Conservation (phyloP, 164 flowering plant species). For the Magnolia kwangsiensis region DNA sequence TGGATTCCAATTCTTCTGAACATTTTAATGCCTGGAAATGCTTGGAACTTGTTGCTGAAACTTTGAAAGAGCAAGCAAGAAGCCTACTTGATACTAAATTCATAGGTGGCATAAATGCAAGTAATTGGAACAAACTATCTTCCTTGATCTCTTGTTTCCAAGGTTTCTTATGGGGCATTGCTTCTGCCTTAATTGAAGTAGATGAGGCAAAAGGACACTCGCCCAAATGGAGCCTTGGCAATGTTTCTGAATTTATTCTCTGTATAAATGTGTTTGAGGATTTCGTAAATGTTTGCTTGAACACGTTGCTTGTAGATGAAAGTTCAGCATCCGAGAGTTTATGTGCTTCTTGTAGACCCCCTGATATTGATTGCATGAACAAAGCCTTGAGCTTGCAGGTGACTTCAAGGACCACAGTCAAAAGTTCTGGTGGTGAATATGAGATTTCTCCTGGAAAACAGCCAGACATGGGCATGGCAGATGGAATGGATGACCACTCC, state of each 20-base stretch:
- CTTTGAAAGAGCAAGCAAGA: conserved; percentile 43
- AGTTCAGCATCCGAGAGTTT: conserved; percentile 14
- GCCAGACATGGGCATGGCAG: conserved; percentile 9
- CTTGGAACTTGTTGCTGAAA: conserved; percentile 36
- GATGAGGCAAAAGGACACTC: conserved; percentile 20
- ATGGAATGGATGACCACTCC: conserved; percentile 7
- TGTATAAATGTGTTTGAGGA: conserved; percentile 35
- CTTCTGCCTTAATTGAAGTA: conserved; percentile 34
- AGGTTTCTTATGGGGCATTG: conserved; percentile 75
- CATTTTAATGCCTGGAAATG: conserved; percentile 32
- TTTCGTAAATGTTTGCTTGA: conserved; percentile 28
- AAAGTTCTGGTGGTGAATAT: conserved; percentile 5
- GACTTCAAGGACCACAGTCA: conserved; percentile 4
- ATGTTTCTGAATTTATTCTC: conserved; percentile 24
- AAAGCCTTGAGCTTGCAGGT: conserved; percentile 15
- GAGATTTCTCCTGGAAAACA: conserved; percentile 8
- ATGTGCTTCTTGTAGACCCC: conserved; percentile 11
- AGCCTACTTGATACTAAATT: conserved; percentile 19
- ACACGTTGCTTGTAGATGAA: conserved; percentile 31
- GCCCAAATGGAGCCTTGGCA: conserved; percentile 26
- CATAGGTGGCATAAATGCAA: conserved; percentile 12
- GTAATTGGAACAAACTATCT: conserved; percentile 40
- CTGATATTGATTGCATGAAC: conserved; percentile 4
- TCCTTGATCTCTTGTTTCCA: conserved; percentile 53
- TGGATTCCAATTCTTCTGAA: conserved; percentile 20